Conservation (phyloP, 2,329 filamentous ascomycete genomes). For the Aspergillus japonicus region DNA sequence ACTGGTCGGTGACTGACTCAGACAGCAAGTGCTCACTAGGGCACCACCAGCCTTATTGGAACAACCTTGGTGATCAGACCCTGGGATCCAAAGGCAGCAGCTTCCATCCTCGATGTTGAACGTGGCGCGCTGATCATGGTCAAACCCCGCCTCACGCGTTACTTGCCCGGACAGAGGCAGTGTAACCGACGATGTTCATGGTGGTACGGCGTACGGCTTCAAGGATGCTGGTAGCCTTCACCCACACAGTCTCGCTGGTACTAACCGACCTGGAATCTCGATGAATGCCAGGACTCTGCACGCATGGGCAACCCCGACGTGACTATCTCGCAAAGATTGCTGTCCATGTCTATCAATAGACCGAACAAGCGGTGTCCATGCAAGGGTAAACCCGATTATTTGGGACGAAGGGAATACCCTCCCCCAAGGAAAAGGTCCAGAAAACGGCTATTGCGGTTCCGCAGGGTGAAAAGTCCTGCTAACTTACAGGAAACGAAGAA, state of each 20-base stretch:
- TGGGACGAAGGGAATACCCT: background rate
- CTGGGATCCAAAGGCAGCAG: background rate
- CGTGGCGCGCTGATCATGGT: conserved; percentile 14
- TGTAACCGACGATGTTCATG: background rate
- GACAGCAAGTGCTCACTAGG: background rate
- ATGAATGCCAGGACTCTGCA: background rate
- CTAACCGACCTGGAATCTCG: background rate
- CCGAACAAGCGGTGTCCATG: conserved; percentile 14
- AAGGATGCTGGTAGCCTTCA: background rate
- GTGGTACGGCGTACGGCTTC: background rate
- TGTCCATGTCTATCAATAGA: background rate
- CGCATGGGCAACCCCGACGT: background rate
- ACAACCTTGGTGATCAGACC: conserved; percentile 6
- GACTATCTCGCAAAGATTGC: background rate
- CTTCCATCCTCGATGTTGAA: conserved; percentile 11
- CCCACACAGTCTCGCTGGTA: background rate
- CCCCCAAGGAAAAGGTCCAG: background rate
- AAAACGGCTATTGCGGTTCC: background rate
- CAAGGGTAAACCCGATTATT: conserved; percentile 13
- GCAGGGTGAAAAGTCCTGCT: background rate
- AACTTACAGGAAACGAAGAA: background rate
- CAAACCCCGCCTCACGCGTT: background rate
- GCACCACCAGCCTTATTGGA: conserved; percentile 7
- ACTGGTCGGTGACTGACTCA: background rate
- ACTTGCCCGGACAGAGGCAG: background rate